These are phyloP conservation scores for Penicillium soppii DNA, from an alignment of 495 filamentous ascomycete genomes.

Conservation along the genomic window DNA sequence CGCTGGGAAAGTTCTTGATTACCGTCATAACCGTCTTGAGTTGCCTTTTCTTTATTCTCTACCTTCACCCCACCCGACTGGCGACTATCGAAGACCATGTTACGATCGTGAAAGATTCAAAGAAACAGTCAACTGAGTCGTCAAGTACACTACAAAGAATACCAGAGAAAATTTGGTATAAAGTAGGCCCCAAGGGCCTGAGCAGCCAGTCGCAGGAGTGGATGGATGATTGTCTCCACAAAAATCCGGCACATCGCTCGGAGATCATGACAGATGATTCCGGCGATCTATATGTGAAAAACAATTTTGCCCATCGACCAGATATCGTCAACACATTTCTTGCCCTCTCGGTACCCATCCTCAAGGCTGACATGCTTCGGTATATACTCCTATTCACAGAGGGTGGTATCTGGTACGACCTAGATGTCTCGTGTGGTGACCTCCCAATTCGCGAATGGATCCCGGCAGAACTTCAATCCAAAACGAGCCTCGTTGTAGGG, in stretches of 20 bases:
- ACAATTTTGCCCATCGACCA: neutral
- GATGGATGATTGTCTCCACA: slow-evolving; percentile 2
- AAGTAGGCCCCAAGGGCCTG: slow-evolving; percentile 1
- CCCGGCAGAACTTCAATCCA: neutral
- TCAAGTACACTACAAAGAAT: neutral
- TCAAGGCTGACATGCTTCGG: slow-evolving; percentile 2
- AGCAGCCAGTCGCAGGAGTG: neutral
- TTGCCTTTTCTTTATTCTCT: neutral
- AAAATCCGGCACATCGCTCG: slow-evolving; percentile 1
- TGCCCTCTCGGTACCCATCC: neutral
- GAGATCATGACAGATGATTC: neutral
- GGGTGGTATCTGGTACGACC: slow-evolving; percentile 1
- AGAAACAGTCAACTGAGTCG: neutral
- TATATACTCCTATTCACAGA: slow-evolving; percentile 1
- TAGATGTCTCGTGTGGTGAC: slow-evolving; percentile 1
- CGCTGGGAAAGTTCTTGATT: neutral
- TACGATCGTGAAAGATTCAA: neutral
- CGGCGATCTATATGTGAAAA: slow-evolving; percentile 1
- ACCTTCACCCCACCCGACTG: neutral
- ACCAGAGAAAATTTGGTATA: slow-evolving; percentile 5
- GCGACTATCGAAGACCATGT: neutral
- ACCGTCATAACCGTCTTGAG: neutral
- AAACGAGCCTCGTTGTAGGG: slow-evolving; percentile 1
- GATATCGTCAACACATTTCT: slow-evolving; percentile 1
- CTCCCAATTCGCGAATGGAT: slow-evolving; percentile 3